Percentiles rank a stretch among this genome's conserved stretches.
Conservation (phyloP, 2,329 filamentous ascomycete genomes). For the Aaosphaeria pasadenensis region DNA sequence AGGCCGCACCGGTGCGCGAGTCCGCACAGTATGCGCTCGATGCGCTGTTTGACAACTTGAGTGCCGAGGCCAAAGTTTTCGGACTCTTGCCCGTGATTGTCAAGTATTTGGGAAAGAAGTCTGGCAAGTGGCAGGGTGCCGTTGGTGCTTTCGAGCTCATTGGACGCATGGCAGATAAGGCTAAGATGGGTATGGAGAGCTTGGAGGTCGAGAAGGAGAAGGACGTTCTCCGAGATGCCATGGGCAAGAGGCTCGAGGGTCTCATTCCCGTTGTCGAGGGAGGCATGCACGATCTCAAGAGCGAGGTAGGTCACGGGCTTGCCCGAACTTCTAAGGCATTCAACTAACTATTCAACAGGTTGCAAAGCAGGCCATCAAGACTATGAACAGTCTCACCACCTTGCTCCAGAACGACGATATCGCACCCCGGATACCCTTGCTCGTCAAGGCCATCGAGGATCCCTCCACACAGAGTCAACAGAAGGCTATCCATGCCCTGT, state of each 20-base stretch:
- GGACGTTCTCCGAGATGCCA: constrained; percentile 82
- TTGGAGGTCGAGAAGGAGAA: constrained; percentile 84
- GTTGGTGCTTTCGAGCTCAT: constrained; percentile 82
- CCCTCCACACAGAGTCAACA: constrained; percentile 84
- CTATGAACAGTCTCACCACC: constrained; percentile 86
- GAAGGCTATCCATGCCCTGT: constrained; percentile 94
- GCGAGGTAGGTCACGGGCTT: constrained; percentile 49
- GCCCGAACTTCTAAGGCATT: constrained; percentile 38
- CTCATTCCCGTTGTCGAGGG: constrained; percentile 88
- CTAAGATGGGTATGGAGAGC: constrained; percentile 78
- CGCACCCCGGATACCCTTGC: constrained; percentile 81
- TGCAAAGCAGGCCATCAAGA: constrained; percentile 80
- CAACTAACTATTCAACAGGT: constrained; percentile 36
- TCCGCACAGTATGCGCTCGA: constrained; percentile 93
- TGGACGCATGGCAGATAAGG: constrained; percentile 92
- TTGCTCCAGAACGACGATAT: constrained; percentile 97
- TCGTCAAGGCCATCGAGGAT: constrained; percentile 93
- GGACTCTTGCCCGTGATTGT: constrained; percentile 76
- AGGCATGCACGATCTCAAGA: constrained; percentile 96
- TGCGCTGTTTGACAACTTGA: constrained; percentile 75
- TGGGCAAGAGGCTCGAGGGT: constrained; percentile 82
- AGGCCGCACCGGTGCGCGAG: constrained; percentile 83
- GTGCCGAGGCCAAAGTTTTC: constrained; percentile 76
- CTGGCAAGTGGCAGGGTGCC: constrained; percentile 96
- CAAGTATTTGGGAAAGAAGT: constrained; percentile 74